Percentiles rank a stretch among this genome's conserved stretches.
These are phyloP conservation scores for Linum usitatissimum DNA, from an alignment of 345 rosid genomes.

Conservation along the genomic window DNA sequence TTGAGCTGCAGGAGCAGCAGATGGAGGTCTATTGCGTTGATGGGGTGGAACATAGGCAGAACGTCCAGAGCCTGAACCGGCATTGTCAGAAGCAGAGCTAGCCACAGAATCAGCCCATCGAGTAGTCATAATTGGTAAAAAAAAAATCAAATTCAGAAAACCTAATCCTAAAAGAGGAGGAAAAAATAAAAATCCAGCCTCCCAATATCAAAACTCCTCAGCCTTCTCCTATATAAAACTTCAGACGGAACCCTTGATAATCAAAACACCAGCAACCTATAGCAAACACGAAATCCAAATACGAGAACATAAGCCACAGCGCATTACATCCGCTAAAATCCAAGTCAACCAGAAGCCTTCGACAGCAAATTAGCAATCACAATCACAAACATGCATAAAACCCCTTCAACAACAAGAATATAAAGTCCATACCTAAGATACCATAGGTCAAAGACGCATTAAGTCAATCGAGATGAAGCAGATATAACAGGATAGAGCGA, in stretches of 20 bases:
- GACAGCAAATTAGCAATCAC: background rate
- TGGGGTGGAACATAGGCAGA: conserved; percentile 80
- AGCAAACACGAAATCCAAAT: background rate
- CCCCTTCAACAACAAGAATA: background rate
- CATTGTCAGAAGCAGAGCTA: conserved; percentile 60
- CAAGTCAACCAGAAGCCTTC: background rate
- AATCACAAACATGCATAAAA: background rate
- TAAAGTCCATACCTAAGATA: background rate
- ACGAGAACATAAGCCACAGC: background rate
- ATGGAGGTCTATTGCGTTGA: conserved; percentile 53
- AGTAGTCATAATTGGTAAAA: conserved; percentile 40
- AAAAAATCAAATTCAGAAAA: background rate
- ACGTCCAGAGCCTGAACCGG: conserved; percentile 25
- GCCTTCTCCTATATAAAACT: background rate
- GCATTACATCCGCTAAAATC: background rate
- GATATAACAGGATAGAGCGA: background rate
- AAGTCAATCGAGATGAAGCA: background rate
- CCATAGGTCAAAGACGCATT: background rate
- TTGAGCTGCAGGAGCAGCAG: conserved; percentile 45
- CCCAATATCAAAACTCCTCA: conserved; percentile 10
- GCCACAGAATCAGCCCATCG: conserved; percentile 99
- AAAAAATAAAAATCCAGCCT: conserved; percentile 11
- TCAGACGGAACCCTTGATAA: background rate
- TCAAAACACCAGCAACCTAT: background rate
- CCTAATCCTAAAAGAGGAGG: background rate